A percentile compares a stretch with the other conserved stretches of the same genome.
phyloP scores from a whole-genome alignment of 306 rosid species.

The Cajanus cajan region DNA sequence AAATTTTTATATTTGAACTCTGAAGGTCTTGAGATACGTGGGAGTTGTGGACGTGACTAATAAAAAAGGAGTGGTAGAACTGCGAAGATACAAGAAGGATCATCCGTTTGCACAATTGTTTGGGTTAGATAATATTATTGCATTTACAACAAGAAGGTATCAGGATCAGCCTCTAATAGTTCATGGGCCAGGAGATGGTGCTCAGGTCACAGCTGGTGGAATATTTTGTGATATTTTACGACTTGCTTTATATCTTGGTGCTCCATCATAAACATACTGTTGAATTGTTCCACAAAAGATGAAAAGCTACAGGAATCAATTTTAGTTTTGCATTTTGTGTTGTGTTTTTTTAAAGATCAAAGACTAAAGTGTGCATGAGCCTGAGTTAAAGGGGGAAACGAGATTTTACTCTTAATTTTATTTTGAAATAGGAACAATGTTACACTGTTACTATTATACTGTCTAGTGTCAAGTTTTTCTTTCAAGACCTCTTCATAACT shows the following conservation, averaged over 20 bases:
- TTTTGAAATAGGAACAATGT: too few species aligned
- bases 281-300: neutral
- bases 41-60: slow-evolving; percentile 88
- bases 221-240: slow-evolving; percentile 88
- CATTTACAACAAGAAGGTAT: slow-evolving; percentile 87
- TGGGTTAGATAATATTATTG: slow-evolving; percentile 92
- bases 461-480: too few species aligned
- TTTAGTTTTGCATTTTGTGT: neutral
- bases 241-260: slow-evolving; percentile 97
- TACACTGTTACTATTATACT: too few species aligned
- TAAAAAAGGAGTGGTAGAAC: slow-evolving; percentile 67
- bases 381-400: neutral
- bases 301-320: neutral
- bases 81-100: slow-evolving; percentile 77
- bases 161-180: slow-evolving; percentile 79
- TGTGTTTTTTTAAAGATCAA: neutral
- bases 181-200: slow-evolving; percentile 98
- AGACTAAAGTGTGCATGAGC: neutral
- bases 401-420: too few species aligned
- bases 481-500: too few species aligned
- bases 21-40: slow-evolving; percentile 90
- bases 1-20: slow-evolving; percentile 40
- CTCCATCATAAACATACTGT: slow-evolving; percentile 69
- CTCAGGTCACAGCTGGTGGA: slow-evolving; percentile 98
- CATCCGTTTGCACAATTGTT: slow-evolving; percentile 97